A percentile compares a stretch with the other conserved stretches of the same genome.
These are phyloP conservation scores for Fragosphaeria purpurea DNA, from an alignment of 2,329 filamentous ascomycete genomes.

Conservation along the genomic window DNA sequence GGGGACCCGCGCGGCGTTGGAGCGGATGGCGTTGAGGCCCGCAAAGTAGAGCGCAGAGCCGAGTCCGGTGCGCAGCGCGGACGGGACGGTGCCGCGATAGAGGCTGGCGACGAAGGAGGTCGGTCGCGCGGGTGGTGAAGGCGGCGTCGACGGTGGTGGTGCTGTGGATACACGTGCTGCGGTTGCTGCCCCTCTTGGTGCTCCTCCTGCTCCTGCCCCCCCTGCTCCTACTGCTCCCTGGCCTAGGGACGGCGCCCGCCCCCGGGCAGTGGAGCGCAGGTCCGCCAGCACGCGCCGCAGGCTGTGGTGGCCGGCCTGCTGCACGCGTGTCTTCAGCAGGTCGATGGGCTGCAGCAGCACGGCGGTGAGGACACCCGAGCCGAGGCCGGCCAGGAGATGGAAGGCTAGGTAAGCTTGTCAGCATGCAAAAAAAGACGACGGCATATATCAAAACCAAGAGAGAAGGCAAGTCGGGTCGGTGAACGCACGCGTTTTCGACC, in stretches of 20 bases:
- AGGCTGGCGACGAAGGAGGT: conserved; percentile 44
- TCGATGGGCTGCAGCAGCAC: conserved; percentile 90
- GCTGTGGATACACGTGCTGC: not conserved
- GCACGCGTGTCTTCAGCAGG: conserved; percentile 90
- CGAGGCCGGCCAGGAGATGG: conserved; percentile 82
- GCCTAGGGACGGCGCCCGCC: conserved; percentile 36
- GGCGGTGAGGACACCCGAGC: conserved; percentile 78
- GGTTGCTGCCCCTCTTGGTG: not conserved
- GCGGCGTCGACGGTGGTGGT: no score
- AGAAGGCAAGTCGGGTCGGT: not conserved
- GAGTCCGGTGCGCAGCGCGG: conserved; percentile 84
- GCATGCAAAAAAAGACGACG: no score
- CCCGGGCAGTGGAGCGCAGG: conserved; percentile 41
- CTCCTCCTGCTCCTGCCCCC: not conserved
- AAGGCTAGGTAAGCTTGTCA: conserved; percentile 41
- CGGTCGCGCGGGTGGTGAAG: conserved; percentile 5
- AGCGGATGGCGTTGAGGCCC: conserved; percentile 67
- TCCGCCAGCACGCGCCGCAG: conserved; percentile 58
- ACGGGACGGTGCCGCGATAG: conserved; percentile 89
- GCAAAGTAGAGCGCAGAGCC: conserved; percentile 94
- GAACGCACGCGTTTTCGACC: conserved; percentile 24
- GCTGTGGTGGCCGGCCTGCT: conserved; percentile 68
- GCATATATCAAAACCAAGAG: not conserved
- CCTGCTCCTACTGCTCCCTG: not conserved
- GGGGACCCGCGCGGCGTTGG: conserved; percentile 43